A percentile compares a stretch with the other conserved stretches of the same genome.
Evolutionary conservation across 2,329 filamentous ascomycete species (phyloP).

Genomic region (Ophiostoma perfectum): DNA sequence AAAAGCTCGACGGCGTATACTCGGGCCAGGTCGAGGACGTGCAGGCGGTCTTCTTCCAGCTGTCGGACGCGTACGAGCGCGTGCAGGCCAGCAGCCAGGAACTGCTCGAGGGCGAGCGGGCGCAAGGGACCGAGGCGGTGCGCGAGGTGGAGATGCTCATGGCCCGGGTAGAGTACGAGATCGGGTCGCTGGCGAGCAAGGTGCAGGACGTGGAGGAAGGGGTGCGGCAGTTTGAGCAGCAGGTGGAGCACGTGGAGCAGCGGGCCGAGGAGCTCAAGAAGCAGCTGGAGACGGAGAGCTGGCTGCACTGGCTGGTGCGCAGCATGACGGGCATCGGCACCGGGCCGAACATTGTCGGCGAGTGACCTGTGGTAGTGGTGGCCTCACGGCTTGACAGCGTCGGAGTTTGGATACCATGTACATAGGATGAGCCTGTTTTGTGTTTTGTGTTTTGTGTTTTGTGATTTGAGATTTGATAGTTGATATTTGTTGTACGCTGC

Average conservation of each 20-base stretch:
- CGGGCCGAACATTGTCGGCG: slow-evolving; percentile 49
- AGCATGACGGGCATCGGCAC: slow-evolving; percentile 57
- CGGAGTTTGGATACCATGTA: background rate
- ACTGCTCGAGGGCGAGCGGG: slow-evolving; percentile 63
- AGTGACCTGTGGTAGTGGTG: background rate
- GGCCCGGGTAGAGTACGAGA: slow-evolving; percentile 88
- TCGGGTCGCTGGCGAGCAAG: slow-evolving; percentile 70
- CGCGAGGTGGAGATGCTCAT: slow-evolving; percentile 75
- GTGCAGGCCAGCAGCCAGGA: slow-evolving; percentile 64
- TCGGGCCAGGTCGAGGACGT: slow-evolving; percentile 60
- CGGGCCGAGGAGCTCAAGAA: slow-evolving; percentile 57
- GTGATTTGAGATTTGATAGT: background rate
- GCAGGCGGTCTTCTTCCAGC: slow-evolving; percentile 61
- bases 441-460: background rate
- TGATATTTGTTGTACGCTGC: too few species aligned
- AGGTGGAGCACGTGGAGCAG: slow-evolving; percentile 66
- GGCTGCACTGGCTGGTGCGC: slow-evolving; percentile 59
- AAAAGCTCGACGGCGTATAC: slow-evolving; percentile 56
- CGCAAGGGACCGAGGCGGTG: slow-evolving; percentile 62
- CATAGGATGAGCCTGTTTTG: background rate
- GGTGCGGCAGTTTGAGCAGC: slow-evolving; percentile 70
- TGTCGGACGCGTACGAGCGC: slow-evolving; percentile 63
- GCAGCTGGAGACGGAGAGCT: slow-evolving; percentile 59
- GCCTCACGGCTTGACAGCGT: too few species aligned
- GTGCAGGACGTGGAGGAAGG: slow-evolving; percentile 84